Base-by-base conservation (phyloP, 805 yeast genomes). In the Tetrapisispora phaffii region DNA sequence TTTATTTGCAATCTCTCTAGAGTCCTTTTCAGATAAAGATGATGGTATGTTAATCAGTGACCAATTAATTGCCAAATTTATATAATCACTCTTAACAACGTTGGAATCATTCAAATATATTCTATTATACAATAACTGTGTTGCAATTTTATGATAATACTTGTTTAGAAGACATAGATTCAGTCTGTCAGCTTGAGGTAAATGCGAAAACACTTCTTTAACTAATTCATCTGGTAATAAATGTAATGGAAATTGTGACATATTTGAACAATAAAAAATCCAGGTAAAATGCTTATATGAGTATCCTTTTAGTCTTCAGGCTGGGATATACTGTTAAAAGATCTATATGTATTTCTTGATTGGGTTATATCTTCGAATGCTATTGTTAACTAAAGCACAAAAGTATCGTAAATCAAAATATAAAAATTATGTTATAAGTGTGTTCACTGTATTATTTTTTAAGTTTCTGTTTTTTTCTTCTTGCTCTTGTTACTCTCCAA, bases 51-150 rank as follows among this genome's bases (percentile, higher is more conserved):
- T 45, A 29, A 70, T 50, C 35, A 63, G 53, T 4, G 72, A 55
- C 74, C 74, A 70, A 23, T 66, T 64, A 10, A 70, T 59, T 1
- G 73, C 72, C 29, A 69, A 46, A 36, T 51, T 50, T 51, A 63
- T 60, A 8, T 56, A 56, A 26, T 60, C 61, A 17, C 69, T 63
- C 31, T 51, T 50, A 19, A 68, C 71, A n/a, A 70, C 68, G 23
- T 57, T 59, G 15, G 71, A 65, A 46, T 70, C 73, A 45, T 70
- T 70, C 19, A 70, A 52, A 45, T 70, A 70, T 7, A 70, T 63
- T 41, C 63, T 55, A 28, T 66, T 56, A 47, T 70, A 70, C 8
- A 70, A 43, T 12, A 63, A 45, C 35, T 56, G 55, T 4, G 59
- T 56, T 1, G 69, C 65, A 2, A 70, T 46, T 21, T 51, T 44